Evolutionary conservation across 2,329 filamentous ascomycete genomes (phyloP).

Genomic region (Neopestalotiopsis rosae): DNA sequence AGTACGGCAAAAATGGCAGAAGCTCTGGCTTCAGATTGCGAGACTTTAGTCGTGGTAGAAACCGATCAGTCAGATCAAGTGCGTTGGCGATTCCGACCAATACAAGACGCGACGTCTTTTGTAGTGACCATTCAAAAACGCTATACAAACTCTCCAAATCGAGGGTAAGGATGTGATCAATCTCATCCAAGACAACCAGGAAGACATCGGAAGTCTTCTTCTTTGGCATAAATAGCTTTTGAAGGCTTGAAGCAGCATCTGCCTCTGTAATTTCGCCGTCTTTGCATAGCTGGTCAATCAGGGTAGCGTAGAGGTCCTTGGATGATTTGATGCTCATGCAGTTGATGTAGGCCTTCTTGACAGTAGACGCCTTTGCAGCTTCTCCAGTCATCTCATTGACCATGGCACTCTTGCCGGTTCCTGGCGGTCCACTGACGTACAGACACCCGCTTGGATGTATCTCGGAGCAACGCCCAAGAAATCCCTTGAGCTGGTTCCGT

Average conservation of each 20-base stretch:
- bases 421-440: constrained; percentile 94
- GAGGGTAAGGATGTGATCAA: constrained; percentile 89
- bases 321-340: constrained; percentile 96
- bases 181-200: constrained; percentile 91
- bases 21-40: constrained; percentile 90
- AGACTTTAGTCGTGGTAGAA: constrained; percentile 89
- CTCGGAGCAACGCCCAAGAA: constrained; percentile 69
- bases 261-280: constrained; percentile 65
- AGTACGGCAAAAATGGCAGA: constrained; percentile 92
- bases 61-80: constrained; percentile 92
- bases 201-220: constrained; percentile 65
- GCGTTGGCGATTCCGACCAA: constrained; percentile 96
- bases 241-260: constrained; percentile 71
- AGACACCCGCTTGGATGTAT: constrained; percentile 76
- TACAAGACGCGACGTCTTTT: constrained; percentile 77
- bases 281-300: constrained; percentile 73
- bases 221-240: constrained; percentile 72
- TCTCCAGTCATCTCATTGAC: constrained; percentile 78
- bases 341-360: constrained; percentile 84
- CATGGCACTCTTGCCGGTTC: constrained; percentile 96
- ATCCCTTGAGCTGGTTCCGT: constrained; percentile 67
- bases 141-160: constrained; percentile 89
- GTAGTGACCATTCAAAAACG: constrained; percentile 95
- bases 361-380: constrained; percentile 53
- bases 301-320: constrained; percentile 80